A percentile compares a stretch with the other conserved stretches of the same genome.
These are phyloP conservation scores for Pseudozyma sp. DNA, from an alignment of 1,284 basidiomycete genomes.

Conservation along the genomic window DNA sequence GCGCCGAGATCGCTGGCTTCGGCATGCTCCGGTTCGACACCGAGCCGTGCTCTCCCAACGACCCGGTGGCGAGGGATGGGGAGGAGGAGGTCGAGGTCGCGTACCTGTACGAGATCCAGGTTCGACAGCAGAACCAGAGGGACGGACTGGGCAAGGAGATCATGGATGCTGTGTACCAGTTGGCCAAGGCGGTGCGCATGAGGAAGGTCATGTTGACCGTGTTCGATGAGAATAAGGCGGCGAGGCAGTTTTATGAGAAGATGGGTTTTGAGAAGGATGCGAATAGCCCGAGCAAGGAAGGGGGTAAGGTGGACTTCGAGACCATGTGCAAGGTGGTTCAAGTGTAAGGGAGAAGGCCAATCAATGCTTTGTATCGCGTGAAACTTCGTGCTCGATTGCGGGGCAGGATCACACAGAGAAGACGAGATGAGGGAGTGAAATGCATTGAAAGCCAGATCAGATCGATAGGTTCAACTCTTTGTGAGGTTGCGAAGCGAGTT, in stretches of 20 bases:
- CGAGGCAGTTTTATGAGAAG: constrained; percentile 28
- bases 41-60: constrained; percentile 17
- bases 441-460: no score
- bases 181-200: constrained; percentile 14
- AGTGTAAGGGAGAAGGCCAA: neutral
- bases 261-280: constrained; percentile 71
- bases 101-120: constrained; percentile 50
- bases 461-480: neutral
- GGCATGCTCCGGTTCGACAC: constrained; percentile 49
- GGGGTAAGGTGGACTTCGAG: constrained; percentile 24
- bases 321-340: constrained; percentile 30
- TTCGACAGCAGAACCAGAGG: constrained; percentile 21
- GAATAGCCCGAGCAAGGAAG: constrained; percentile 18
- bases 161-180: constrained; percentile 22
- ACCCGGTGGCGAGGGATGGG: constrained; percentile 10
- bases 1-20: constrained; percentile 38
- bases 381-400: neutral
- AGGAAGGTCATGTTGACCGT: constrained; percentile 47
- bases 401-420: no score
- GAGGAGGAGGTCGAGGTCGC: constrained; percentile 36
- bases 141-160: constrained; percentile 37
- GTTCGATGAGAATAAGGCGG: constrained; percentile 37
- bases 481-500: constrained; percentile 9
- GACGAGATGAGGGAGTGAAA: no score
- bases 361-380: no score